Conservation (phyloP, 352 stramenopile genomes). For the Pseudoperonospora humuli region DNA sequence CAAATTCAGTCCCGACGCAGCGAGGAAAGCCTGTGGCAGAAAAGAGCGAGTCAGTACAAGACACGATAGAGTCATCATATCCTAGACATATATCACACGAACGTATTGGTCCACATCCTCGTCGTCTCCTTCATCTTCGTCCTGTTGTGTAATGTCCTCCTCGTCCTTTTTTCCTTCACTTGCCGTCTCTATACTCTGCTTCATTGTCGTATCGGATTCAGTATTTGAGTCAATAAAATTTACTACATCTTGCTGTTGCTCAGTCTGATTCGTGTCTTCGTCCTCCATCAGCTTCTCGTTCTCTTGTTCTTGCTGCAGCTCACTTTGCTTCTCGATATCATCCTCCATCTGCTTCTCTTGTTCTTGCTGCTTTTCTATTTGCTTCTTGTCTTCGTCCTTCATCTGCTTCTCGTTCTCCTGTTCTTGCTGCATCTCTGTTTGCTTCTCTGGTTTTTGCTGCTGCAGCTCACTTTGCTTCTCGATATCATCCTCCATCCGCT, state of each 20-base stretch:
- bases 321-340: neutral
- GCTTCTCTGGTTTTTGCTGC: conserved; percentile 6
- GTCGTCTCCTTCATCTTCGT: conserved; percentile 35
- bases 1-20: conserved; percentile 38
- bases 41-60: neutral
- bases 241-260: too few species aligned
- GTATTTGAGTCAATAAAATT: conserved; percentile 2
- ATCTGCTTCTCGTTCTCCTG: conserved; percentile 1
- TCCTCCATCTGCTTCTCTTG: neutral
- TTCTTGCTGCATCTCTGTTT: neutral
- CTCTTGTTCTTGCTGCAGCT: too few species aligned
- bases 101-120: conserved; percentile 50
- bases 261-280: too few species aligned
- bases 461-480: conserved; percentile 8
- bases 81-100: conserved; percentile 4
- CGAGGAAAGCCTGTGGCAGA: conserved; percentile 31
- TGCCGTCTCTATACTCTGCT: neutral
- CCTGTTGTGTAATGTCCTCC: conserved; percentile 12
- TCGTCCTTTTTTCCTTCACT: neutral
- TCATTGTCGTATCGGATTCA: conserved; percentile 1
- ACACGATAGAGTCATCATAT: neutral
- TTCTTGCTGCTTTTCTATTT: too few species aligned
- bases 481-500: neutral
- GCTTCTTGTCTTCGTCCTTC: neutral
- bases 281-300: neutral